These are phyloP conservation scores for Boletus speciosus DNA, from an alignment of 768 basidiomycete species.

Conservation along the genomic window DNA sequence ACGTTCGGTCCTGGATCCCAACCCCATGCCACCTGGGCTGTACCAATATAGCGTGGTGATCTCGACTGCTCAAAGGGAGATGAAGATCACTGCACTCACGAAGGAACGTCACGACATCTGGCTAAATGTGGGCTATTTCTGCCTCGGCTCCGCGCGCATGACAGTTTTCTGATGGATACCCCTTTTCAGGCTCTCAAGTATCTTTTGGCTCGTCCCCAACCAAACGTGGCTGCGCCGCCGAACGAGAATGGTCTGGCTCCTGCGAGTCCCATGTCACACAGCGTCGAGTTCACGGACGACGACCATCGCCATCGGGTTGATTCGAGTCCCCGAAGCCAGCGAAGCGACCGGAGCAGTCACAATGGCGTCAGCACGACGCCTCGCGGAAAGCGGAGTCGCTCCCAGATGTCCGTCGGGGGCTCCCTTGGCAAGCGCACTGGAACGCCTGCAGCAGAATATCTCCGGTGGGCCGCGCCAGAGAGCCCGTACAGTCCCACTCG, in stretches of 20 bases:
- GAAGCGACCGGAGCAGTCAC: constrained; percentile 59
- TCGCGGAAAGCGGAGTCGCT: constrained; percentile 72
- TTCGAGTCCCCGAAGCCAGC: constrained; percentile 71
- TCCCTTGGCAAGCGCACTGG: constrained; percentile 83
- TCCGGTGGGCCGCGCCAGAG: constrained; percentile 74
- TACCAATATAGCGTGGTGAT: constrained; percentile 92
- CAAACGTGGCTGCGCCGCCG: constrained; percentile 21
- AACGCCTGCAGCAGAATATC: constrained; percentile 89
- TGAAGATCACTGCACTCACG: constrained; percentile 96
- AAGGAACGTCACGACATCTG: constrained; percentile 97
- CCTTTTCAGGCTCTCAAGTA: constrained; percentile 79
- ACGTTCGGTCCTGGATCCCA: constrained; percentile 87
- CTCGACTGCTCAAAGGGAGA: constrained; percentile 90
- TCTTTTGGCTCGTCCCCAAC: constrained; percentile 71
- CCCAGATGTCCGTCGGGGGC: constrained; percentile 67
- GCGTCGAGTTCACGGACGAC: constrained; percentile 46
- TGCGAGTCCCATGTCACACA: constrained; percentile 48
- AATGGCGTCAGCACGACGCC: constrained; percentile 72
- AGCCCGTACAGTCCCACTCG: constrained; percentile 73
- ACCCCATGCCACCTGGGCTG: constrained; percentile 92
- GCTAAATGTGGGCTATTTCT: constrained; percentile 64
- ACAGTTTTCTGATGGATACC: constrained; percentile 6
- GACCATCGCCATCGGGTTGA: constrained; percentile 45
- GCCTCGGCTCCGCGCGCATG: not conserved
- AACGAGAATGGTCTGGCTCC: constrained; percentile 36